Evolutionary conservation across 495 filamentous ascomycete species (phyloP).

Genomic region (Xylaria flabelliformis): DNA sequence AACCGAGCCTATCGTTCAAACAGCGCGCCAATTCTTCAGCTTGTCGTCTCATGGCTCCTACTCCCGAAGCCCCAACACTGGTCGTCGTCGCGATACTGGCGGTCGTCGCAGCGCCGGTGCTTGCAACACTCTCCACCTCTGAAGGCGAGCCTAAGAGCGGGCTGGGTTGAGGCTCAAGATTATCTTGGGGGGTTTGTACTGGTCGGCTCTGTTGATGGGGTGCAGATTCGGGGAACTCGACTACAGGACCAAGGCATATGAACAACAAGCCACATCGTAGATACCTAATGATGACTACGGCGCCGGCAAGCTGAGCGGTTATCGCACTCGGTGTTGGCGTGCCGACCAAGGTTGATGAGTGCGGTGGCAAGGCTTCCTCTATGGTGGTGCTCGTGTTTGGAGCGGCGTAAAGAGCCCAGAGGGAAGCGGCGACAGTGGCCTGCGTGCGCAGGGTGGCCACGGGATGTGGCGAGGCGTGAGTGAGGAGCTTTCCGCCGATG

Average conservation of each 20-base stretch:
- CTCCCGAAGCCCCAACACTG: slow-evolving; percentile 39
- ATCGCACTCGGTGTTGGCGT: slow-evolving; percentile 38
- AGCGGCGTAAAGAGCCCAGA: slow-evolving; percentile 50
- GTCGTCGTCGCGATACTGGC: slow-evolving; percentile 36
- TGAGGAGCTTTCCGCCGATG: slow-evolving; percentile 55
- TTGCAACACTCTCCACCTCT: slow-evolving; percentile 43
- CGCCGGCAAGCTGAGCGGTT: slow-evolving; percentile 55
- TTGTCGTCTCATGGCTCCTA: slow-evolving; percentile 50
- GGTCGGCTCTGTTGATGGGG: slow-evolving; percentile 30
- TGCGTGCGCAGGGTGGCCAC: slow-evolving; percentile 53
- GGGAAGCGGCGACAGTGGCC: slow-evolving; percentile 55
- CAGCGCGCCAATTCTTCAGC: slow-evolving; percentile 55
- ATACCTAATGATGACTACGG: slow-evolving; percentile 54
- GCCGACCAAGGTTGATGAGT: neutral
- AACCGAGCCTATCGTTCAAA: slow-evolving; percentile 51
- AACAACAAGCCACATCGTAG: slow-evolving; percentile 59
- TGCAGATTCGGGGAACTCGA: slow-evolving; percentile 22
- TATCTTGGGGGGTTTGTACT: slow-evolving; percentile 26
- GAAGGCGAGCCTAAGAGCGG: slow-evolving; percentile 44
- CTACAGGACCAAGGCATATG: slow-evolving; percentile 56
- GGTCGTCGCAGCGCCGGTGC: slow-evolving; percentile 40
- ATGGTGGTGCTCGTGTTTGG: slow-evolving; percentile 29
- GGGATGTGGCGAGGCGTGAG: slow-evolving; percentile 51
- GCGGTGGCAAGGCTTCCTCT: slow-evolving; percentile 28
- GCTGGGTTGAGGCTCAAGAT: slow-evolving; percentile 25